Evolutionary conservation across 371 early-diverging fungal genomes (phyloP).

Genomic region (Mortierella sp.): DNA sequence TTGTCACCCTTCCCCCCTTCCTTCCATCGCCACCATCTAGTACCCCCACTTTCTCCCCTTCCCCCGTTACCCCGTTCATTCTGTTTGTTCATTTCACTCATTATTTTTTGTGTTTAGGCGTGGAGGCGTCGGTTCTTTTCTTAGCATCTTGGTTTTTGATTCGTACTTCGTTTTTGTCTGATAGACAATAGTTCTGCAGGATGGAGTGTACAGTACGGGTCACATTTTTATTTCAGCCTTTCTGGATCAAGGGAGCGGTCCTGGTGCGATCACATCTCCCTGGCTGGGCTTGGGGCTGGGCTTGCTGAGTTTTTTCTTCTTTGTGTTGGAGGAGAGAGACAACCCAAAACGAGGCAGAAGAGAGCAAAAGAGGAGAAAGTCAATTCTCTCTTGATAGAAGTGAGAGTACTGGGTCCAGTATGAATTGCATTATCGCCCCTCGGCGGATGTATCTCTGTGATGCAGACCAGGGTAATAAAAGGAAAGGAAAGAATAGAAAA

Average conservation of each 20-base stretch:
- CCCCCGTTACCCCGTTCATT: not conserved
- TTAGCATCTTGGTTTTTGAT: conserved; percentile 5
- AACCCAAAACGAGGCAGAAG: not conserved
- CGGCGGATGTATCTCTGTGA: too few species aligned
- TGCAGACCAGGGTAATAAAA: too few species aligned
- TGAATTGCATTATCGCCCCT: too few species aligned
- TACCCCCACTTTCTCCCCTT: not conserved
- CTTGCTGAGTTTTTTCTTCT: not conserved
- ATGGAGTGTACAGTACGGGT: not conserved
- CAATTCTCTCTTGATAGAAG: too few species aligned
- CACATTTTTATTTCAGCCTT: conserved; percentile 1
- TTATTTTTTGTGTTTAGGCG: not conserved
- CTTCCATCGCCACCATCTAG: not conserved
- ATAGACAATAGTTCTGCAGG: too few species aligned
- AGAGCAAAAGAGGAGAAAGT: not conserved
- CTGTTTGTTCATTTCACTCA: too few species aligned
- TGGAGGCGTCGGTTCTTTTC: conserved; percentile 6
- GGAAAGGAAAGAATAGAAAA: too few species aligned
- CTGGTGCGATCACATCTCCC: not conserved
- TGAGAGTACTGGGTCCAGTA: too few species aligned
- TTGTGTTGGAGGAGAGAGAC: too few species aligned
- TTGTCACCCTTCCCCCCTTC: not conserved
- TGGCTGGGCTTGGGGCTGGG: not conserved
- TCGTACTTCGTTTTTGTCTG: not conserved
- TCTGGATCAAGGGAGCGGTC: not conserved